Evolutionary conservation across 2,329 filamentous ascomycete species (phyloP), one percentile per base, ranked within the genome.

Genomic region (Phoma sp.): DNA sequence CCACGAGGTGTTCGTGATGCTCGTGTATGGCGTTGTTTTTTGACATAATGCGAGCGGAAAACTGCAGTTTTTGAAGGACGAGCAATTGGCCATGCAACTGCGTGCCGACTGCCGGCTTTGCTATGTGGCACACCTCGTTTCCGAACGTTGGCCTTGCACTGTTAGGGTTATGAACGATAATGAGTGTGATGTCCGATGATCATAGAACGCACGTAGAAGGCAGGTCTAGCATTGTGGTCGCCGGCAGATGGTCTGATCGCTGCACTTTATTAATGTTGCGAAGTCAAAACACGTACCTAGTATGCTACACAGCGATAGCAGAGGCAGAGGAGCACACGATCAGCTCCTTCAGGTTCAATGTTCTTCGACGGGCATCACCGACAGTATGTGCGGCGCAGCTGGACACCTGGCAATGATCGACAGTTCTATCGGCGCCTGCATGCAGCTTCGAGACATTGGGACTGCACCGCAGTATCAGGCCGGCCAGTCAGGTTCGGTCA

Each of bases 41-140:
- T n/a, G 7, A 47, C 7, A 10, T 39, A 46, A 25, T 11, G 15
- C 4, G 21, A 45, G 51, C 46, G 53, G 47, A 56, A 56, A 48
- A 14, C 15, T 38, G 15, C 26, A 4, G 15, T 36, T 46, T 49
- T 51, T 55, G 47, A 38, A 51, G 28, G 33, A 42, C 42, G 29
- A 57, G 49, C 51, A 39, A 32, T 28, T 40, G 11, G 47, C 51
- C 25, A 29, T 38, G 42, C 36, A 23, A 26, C 36, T 15, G 15
- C 23, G 33, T 61, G 56, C 61, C 60, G 60, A 54, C n/a, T 56
- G 48, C 60, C 62, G 58, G 56, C 54, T 60, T 61, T 56, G 42
- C 55, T 39, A 42, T 56, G 38, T 21, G 12, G 15, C 15, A 23
- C 20, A 11, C 38, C 12, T 28, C 30, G 37, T 47, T 28, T 28